phyloP scores from a whole-genome alignment of 257 asterid species.

The Solanum peruvianum region DNA sequence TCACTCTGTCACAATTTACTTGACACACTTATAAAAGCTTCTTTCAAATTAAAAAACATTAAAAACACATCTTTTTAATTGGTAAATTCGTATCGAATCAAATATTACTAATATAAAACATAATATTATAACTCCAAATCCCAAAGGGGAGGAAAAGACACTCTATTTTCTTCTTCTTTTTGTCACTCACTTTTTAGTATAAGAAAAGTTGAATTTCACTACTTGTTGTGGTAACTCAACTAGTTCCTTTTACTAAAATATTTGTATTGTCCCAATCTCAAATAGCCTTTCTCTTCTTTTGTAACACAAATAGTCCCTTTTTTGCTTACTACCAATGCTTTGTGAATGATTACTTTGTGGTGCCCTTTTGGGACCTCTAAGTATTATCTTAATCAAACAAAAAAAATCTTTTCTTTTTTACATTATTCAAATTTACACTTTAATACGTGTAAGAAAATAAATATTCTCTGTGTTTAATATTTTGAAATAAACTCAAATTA shows the following conservation, averaged over 20 bases:
- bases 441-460: background rate
- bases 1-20: no score
- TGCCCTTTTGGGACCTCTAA: background rate
- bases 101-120: background rate
- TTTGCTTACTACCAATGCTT: background rate
- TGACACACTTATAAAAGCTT: rapidly evolving
- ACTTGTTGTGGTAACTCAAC: background rate
- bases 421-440: background rate
- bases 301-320: background rate
- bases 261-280: background rate
- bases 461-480: background rate
- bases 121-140: background rate
- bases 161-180: background rate
- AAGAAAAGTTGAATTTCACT: background rate
- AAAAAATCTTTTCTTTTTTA: background rate
- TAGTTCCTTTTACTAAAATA: background rate
- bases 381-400: background rate
- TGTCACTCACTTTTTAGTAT: background rate
- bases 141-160: background rate
- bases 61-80: no score
- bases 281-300: background rate
- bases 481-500: background rate
- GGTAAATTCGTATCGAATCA: background rate
- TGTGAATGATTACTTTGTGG: background rate
- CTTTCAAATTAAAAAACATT: background rate